Evolutionary conservation across 2,329 filamentous ascomycete species (phyloP).

Genomic region (Pleurostoma richardsiae): DNA sequence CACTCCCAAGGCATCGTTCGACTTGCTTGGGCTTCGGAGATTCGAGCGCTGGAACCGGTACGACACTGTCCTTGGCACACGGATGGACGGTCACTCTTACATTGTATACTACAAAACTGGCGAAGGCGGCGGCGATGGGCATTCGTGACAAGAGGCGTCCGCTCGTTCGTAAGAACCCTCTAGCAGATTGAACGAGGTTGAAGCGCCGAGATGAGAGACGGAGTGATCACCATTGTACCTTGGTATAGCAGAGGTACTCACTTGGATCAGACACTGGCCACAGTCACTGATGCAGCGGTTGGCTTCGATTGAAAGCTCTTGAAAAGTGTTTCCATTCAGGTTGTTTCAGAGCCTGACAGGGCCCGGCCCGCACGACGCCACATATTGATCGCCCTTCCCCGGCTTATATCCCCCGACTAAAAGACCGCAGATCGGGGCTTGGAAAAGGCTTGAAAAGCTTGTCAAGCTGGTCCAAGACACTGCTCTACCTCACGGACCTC

Average conservation of each 20-base stretch:
- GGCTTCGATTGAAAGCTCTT: neutral
- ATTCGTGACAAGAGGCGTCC: constrained; percentile 14
- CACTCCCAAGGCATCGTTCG: too few relatives aligned
- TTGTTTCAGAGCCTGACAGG: neutral
- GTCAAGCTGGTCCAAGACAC: neutral
- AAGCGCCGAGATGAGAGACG: too few relatives aligned
- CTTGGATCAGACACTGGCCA: too few relatives aligned
- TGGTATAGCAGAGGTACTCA: too few relatives aligned
- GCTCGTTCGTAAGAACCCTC: constrained; percentile 18
- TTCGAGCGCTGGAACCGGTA: too few relatives aligned
- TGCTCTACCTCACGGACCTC: too few relatives aligned
- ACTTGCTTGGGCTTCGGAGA: too few relatives aligned
- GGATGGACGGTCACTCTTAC: too few relatives aligned
- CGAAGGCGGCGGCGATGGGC: neutral
- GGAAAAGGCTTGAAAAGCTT: neutral
- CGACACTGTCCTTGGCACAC: too few relatives aligned
- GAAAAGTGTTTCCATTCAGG: neutral
- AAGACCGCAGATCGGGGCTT: neutral
- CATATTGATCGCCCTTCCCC: neutral
- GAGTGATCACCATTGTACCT: too few relatives aligned
- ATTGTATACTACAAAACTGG: too few relatives aligned
- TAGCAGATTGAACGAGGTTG: too few relatives aligned
- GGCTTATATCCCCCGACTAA: neutral
- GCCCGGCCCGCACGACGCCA: neutral
- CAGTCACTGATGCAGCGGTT: neutral